phyloP scores from a whole-genome alignment of 371 early-diverging fungal species.

The Actinomortierella ambigua region DNA sequence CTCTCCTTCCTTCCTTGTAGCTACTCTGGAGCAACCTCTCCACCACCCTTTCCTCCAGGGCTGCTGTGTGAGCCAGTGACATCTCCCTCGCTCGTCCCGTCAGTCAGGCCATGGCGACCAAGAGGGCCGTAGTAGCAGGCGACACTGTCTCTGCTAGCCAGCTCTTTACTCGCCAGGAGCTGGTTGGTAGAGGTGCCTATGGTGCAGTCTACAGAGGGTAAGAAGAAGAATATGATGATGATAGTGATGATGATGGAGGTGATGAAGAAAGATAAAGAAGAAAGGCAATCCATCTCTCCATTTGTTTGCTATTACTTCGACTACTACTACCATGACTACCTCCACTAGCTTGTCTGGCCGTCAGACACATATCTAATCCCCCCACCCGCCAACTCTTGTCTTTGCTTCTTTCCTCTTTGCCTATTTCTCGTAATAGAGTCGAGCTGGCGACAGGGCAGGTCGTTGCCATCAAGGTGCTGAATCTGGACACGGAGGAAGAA shows the following conservation, averaged over 20 bases:
- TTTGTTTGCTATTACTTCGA: not conserved
- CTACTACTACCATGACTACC: too few species aligned
- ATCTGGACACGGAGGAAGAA: constrained; percentile 95
- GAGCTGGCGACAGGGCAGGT: constrained; percentile 72
- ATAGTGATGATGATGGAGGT: not conserved
- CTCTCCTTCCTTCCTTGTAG: constrained; percentile 3
- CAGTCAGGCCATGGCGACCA: constrained; percentile 37
- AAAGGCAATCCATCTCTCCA: too few species aligned
- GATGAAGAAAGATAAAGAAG: too few species aligned
- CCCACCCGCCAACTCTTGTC: not conserved
- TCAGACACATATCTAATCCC: too few species aligned
- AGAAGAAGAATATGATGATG: not conserved
- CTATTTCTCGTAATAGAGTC: constrained; percentile 46
- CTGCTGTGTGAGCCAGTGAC: too few species aligned
- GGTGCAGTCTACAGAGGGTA: constrained; percentile 72
- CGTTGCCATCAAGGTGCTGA: constrained; percentile 96
- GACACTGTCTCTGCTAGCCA: constrained; percentile 48
- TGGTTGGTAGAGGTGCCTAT: constrained; percentile 70
- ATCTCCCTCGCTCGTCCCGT: too few species aligned
- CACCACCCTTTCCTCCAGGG: too few species aligned
- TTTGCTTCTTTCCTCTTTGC: not conserved
- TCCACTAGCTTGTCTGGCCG: too few species aligned
- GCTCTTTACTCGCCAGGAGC: constrained; percentile 54
- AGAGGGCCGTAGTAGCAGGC: constrained; percentile 34
- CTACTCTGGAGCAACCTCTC: too few species aligned